These are phyloP conservation scores for Aspergillus brasiliensis DNA, from an alignment of 2,329 filamentous ascomycete species.

Conservation along the genomic window DNA sequence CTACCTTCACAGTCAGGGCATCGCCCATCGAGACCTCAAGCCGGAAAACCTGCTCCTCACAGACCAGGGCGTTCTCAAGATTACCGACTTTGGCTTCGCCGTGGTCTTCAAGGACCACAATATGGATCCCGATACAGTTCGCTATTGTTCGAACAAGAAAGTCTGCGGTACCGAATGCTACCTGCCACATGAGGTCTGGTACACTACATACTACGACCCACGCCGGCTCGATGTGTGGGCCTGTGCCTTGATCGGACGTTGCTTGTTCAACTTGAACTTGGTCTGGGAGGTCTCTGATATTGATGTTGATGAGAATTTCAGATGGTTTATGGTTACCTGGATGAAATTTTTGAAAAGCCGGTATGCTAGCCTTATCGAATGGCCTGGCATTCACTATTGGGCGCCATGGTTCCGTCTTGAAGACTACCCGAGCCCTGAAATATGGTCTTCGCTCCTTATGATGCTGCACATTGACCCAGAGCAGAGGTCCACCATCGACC, in stretches of 20 bases:
- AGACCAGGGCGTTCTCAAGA: slow-evolving; percentile 79
- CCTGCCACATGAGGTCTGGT: not conserved
- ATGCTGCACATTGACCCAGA: slow-evolving; percentile 81
- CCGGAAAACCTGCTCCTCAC: slow-evolving; percentile 82
- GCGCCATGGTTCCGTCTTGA: not conserved
- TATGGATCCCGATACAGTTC: too few relatives aligned
- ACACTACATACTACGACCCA: slow-evolving; percentile 64
- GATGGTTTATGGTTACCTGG: too few relatives aligned
- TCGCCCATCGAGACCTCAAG: slow-evolving; percentile 90
- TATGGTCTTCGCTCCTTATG: slow-evolving; percentile 60
- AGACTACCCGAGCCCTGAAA: not conserved
- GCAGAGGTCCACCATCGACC: slow-evolving; percentile 68
- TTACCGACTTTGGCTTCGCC: slow-evolving; percentile 88
- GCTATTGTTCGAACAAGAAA: not conserved
- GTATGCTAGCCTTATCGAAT: not conserved
- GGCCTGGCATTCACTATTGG: not conserved
- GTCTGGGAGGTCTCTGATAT: not conserved
- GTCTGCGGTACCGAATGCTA: not conserved
- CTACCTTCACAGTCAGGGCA: slow-evolving; percentile 80
- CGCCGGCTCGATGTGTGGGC: slow-evolving; percentile 84
- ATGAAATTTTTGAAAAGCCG: not conserved
- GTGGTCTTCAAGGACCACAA: slow-evolving; percentile 65
- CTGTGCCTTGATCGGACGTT: slow-evolving; percentile 78
- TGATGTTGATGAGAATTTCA: too few relatives aligned
- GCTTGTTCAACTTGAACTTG: slow-evolving; percentile 55